phyloP scores from a whole-genome alignment of 352 stramenopile genomes.

The Plasmopara muralis region DNA sequence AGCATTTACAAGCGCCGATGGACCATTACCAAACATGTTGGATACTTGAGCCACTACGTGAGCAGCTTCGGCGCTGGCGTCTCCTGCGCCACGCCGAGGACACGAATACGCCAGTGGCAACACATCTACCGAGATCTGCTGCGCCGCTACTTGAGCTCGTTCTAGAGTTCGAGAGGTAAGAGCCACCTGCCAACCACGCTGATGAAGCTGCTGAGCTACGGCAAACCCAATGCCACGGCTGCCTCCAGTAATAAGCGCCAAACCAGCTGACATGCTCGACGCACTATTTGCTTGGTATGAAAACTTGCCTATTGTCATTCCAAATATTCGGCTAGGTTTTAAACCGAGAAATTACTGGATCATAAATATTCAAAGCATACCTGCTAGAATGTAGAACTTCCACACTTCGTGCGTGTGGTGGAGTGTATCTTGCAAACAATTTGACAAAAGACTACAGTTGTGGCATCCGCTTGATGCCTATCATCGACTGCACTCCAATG shows the following conservation, averaged over 20 bases:
- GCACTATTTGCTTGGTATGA: too few species aligned
- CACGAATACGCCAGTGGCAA: slow-evolving; percentile 58
- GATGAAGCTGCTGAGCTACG: slow-evolving; percentile 56
- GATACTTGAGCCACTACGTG: slow-evolving; percentile 40
- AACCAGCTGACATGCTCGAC: neutral
- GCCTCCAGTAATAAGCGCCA: slow-evolving; percentile 71
- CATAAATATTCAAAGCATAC: too few species aligned
- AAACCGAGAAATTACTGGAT: neutral
- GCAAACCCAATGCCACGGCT: slow-evolving; percentile 77
- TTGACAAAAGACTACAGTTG: too few species aligned
- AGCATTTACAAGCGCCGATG: slow-evolving; percentile 68
- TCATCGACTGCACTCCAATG: too few species aligned
- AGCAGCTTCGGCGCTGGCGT: slow-evolving; percentile 19
- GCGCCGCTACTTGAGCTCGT: slow-evolving; percentile 45
- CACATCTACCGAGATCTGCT: slow-evolving; percentile 36
- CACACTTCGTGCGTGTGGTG: too few species aligned
- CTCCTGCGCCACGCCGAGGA: slow-evolving; percentile 21
- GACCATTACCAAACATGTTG: slow-evolving; percentile 25
- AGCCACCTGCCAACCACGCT: slow-evolving; percentile 58
- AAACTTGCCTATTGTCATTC: neutral
- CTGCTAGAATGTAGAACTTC: too few species aligned
- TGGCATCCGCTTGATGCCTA: too few species aligned
- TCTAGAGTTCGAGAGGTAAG: slow-evolving; percentile 57
- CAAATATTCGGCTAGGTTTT: neutral
- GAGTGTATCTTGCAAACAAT: too few species aligned